These are phyloP conservation scores for Escovopsis weberi DNA, from an alignment of 2,329 filamentous ascomycete genomes.

Conservation along the genomic window DNA sequence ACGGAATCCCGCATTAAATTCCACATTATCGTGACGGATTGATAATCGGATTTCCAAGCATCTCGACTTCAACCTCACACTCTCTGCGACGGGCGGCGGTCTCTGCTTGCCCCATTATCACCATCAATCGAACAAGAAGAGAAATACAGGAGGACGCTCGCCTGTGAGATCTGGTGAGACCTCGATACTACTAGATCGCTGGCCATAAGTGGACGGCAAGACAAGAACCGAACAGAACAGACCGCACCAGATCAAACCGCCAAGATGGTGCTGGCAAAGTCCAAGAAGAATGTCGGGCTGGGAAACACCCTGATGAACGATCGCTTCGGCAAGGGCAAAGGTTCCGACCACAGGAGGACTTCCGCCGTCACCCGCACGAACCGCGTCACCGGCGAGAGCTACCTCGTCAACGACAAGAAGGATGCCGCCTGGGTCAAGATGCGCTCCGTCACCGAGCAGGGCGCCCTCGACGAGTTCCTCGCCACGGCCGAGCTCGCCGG, in stretches of 20 bases:
- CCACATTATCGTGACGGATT: background rate
- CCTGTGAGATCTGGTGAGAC: too few relatives aligned
- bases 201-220: too few relatives aligned
- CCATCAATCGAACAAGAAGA: too few relatives aligned
- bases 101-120: too few relatives aligned
- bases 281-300: conserved; percentile 86
- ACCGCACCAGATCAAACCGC: conserved; percentile 4
- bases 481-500: conserved; percentile 93
- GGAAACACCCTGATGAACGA: conserved; percentile 98
- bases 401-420: conserved; percentile 79
- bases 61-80: background rate
- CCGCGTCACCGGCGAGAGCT: conserved; percentile 71
- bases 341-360: conserved; percentile 61
- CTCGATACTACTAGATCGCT: too few relatives aligned
- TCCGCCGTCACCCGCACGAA: conserved; percentile 50
- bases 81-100: too few relatives aligned
- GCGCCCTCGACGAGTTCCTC: conserved; percentile 89
- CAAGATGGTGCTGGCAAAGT: conserved; percentile 60
- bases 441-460: conserved; percentile 96
- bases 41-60: background rate
- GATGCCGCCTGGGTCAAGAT: conserved; percentile 98
- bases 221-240: background rate
- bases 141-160: too few relatives aligned
- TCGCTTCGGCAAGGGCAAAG: conserved; percentile 88
- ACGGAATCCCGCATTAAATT: conserved; percentile 22